Evolutionary conservation across 2,329 filamentous ascomycete genomes (phyloP), one percentile per base, ranked within the genome.

Genomic region (Aulographum hederae): DNA sequence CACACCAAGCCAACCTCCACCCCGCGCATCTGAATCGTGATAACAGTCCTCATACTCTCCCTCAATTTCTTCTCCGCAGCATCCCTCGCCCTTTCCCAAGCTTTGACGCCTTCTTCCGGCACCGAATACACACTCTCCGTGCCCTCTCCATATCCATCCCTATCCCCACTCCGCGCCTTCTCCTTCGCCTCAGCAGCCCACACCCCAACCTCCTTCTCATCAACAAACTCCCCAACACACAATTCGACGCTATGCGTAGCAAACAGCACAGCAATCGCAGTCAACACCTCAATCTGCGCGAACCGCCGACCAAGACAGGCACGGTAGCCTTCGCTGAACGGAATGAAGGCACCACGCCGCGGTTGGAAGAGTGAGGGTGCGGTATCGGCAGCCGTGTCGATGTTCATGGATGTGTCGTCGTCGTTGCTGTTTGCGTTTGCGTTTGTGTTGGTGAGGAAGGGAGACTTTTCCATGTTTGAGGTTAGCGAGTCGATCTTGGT

Each of bases 1-100:
- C 86, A 52, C 39, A 77, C 56, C 26, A 86, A 56, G 0, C 75
- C 73, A 20, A 86, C 69, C 33, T 65, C 57, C 4, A 57, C 56
- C 18, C 71, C 48, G 25, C 51, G 61, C 50, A 86, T 58, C 54
- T 81, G 78, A 41, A 86, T 56, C 37, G 79, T 84, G 37, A 86
- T 62, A 34, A 79, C 52, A n/a, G 66, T 67, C 18, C 56, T 61
- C 41, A 76, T 58, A 11, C 57, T 71, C 19, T 58, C 53, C 34
- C 51, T 52, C 30, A 82, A 46, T 32, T 66, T 59, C 32, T 25
- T 25, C 10, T 10, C 13, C 10, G 13, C 13, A 13, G 13, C 10
- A 13, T 25, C 21, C n/a, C n/a, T n/a, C n/a, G n/a, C n/a, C n/a
- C n/a, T n/a, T n/a, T n/a, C n/a, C n/a, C n/a, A n/a, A n/a, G n/a